phyloP scores from a whole-genome alignment of 108 stramenopile genomes.

The Pseudonitzschia pungens region DNA sequence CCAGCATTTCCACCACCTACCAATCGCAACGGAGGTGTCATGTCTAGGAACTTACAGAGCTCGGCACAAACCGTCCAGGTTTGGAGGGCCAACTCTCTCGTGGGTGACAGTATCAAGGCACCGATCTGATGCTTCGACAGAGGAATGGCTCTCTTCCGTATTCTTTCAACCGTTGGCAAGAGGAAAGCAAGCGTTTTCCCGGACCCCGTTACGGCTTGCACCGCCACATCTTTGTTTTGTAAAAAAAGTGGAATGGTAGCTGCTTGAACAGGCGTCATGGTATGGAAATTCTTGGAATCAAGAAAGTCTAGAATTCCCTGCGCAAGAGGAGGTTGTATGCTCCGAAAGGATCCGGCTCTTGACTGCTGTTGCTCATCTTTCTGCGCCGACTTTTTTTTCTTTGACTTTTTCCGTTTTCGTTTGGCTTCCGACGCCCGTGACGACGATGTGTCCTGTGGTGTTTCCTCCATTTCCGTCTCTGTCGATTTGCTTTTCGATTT shows the following conservation, averaged over 20 bases:
- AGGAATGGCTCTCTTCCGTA: constrained; percentile 44
- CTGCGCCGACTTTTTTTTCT: not conserved
- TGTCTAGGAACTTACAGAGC: constrained; percentile 48
- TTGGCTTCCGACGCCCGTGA: not conserved
- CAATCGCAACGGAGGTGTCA: constrained; percentile 67
- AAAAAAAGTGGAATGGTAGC: constrained; percentile 96
- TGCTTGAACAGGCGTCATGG: constrained; percentile 91
- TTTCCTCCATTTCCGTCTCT: not conserved
- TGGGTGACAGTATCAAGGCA: constrained; percentile 87
- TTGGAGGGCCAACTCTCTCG: constrained; percentile 95
- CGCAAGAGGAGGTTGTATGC: constrained; percentile 45
- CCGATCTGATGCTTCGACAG: constrained; percentile 65
- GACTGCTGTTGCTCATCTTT: not conserved
- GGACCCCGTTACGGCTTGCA: constrained; percentile 95
- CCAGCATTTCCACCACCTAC: constrained; percentile 64
- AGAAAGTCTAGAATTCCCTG: constrained; percentile 58
- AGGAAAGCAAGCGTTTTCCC: constrained; percentile 99
- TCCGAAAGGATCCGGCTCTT: constrained; percentile 28
- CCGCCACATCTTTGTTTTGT: constrained; percentile 94
- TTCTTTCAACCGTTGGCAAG: constrained; percentile 90
- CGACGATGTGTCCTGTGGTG: not conserved
- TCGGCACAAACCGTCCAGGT: constrained; percentile 72
- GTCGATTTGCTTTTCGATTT: constrained; percentile 5
- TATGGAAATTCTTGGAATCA: constrained; percentile 63
- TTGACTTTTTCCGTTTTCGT: constrained; percentile 12